A percentile compares a stretch with the other conserved stretches of the same genome.
phyloP scores from a whole-genome alignment of 108 stramenopile species.

The Cyclotella cryptica region DNA sequence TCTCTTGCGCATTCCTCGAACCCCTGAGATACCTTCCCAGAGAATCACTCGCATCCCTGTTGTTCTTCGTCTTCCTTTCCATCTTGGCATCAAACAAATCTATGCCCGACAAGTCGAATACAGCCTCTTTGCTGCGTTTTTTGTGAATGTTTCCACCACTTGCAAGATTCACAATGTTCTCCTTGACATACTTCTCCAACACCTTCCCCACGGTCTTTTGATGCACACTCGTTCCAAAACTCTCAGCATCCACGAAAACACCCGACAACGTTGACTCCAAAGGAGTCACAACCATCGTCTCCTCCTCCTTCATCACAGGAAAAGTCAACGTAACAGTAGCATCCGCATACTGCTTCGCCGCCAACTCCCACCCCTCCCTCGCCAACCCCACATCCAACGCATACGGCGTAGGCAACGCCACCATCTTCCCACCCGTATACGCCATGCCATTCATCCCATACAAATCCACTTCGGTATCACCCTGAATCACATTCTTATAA shows the following conservation, averaged over 20 bases:
- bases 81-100: constrained; percentile 28
- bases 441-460: neutral
- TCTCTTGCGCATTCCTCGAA: constrained; percentile 11
- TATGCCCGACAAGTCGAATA: constrained; percentile 26
- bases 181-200: constrained; percentile 1
- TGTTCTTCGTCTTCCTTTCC: constrained; percentile 1
- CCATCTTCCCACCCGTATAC: neutral
- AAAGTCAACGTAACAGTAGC: constrained; percentile 23
- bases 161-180: neutral
- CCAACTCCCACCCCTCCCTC: constrained; percentile 25
- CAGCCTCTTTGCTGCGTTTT: neutral
- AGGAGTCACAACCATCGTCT: neutral
- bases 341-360: constrained; percentile 25
- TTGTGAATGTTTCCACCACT: constrained; percentile 1
- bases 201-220: neutral
- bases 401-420: constrained; percentile 25
- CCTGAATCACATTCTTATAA: constrained; percentile 8
- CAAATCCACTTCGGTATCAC: neutral
- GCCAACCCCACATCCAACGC: constrained; percentile 35
- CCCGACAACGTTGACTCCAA: neutral
- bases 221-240: constrained; percentile 12
- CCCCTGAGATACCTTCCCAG: neutral
- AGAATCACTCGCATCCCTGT: neutral
- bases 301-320: neutral
- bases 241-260: constrained; percentile 7